Conservation (phyloP, 331 rosid species). For the Stylosanthes scabra region DNA sequence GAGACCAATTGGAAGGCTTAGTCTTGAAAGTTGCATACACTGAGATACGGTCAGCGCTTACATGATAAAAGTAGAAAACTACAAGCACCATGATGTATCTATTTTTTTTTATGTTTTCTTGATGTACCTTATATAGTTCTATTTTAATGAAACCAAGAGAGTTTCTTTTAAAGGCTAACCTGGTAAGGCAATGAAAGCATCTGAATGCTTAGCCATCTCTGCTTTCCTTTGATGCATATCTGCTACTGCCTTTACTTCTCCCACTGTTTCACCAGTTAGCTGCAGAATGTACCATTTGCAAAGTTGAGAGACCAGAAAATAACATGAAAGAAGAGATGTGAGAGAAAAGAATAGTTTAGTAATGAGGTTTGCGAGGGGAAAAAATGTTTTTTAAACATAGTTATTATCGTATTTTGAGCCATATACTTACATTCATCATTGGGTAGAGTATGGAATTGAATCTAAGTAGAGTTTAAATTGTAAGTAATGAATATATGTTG, state of each 20-base stretch:
- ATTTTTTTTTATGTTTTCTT: slow-evolving; percentile 7
- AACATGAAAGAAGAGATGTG: slow-evolving; percentile 13
- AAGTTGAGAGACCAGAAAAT: slow-evolving; percentile 43
- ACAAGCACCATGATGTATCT: slow-evolving; percentile 41
- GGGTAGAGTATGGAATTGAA: too few species aligned
- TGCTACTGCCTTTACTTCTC: slow-evolving; percentile 98
- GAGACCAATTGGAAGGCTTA: slow-evolving; percentile 24
- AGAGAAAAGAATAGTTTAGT: slow-evolving; percentile 44
- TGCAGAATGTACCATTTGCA: slow-evolving; percentile 55
- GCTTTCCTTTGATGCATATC: slow-evolving; percentile 99
- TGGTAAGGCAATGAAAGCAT: slow-evolving; percentile 99
- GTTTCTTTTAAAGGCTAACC: slow-evolving; percentile 56
- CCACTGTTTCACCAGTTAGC: slow-evolving; percentile 99
- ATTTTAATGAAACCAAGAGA: slow-evolving; percentile 31
- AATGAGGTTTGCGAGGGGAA: slow-evolving; percentile 40
- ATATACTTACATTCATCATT: too few species aligned
- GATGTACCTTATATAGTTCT: slow-evolving; percentile 4
- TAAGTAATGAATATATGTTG: too few species aligned
- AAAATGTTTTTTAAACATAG: too few species aligned
- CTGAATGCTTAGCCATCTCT: slow-evolving; percentile 99
- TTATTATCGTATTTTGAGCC: too few species aligned
- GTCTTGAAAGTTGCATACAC: slow-evolving; percentile 40
- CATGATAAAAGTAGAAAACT: slow-evolving; percentile 33
- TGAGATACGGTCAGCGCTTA: slow-evolving; percentile 46
- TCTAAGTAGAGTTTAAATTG: too few species aligned